Base-by-base conservation (phyloP, 2,329 filamentous ascomycete species). In the Penicillium hesseltinei region DNA sequence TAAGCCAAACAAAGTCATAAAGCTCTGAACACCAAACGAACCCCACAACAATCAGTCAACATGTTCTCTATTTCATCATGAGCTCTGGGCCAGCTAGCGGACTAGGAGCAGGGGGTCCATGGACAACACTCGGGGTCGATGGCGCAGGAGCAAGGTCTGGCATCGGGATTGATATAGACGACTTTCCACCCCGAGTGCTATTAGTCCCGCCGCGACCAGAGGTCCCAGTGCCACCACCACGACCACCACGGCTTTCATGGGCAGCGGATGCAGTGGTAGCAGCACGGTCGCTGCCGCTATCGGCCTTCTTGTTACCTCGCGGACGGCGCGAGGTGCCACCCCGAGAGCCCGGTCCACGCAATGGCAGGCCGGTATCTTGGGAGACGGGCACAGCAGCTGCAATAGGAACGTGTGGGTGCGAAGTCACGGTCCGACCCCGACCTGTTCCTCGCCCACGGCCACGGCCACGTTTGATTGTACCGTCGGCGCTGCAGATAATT, bases 371-470 rank as follows among this genome's bases (percentile, higher is more conserved):
- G 69, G 95, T 91, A 48, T 91, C 89, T 72, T 96, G 96, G 21
- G 91, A 96, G 65, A 94, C 89, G 42, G 92, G 87, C 51, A 92
- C 90, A 73, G 95, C 96, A 62, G 92, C 83, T 13, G 88, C 84
- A 1, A 89, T 87, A 11, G 84, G 81, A 40, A 90, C 88, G 58
- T 90, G 89, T 53, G 90, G 89, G 45, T 90, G 83, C 33, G 89
- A 88, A 23, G 88, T 85, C 36, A 88, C 82, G 35, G 81, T 78
- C 51, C 71, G 65, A 19, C 78, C 75, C 42, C 78, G 77, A 40
- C 80, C 77, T 47, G 77, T 78, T 46, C 77, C 80, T 57, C 81
- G 78, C 23, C 82, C 82, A 43, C 82, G 79, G 17, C 82, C 84
- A 51, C 84, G 80, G 33, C 82, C 82, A 44, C 78, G 74, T 75